Percentiles rank a stretch among this genome's conserved stretches.
These are phyloP conservation scores for Endotrypanum monterogeii DNA, from an alignment of 208 protist species.

Conservation along the genomic window DNA sequence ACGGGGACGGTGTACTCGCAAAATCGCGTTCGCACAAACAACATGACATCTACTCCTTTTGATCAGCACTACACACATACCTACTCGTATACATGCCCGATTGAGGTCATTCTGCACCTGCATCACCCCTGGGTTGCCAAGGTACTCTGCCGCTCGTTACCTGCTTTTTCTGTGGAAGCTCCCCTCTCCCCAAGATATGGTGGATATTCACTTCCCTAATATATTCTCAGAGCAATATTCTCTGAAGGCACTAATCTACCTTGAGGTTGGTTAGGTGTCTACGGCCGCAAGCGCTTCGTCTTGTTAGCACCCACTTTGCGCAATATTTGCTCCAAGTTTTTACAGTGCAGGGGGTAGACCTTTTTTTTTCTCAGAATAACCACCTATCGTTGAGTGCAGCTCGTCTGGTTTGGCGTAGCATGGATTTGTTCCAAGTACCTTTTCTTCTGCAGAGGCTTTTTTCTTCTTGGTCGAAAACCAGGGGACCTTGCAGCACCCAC, in stretches of 20 bases:
- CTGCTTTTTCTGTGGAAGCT: background rate
- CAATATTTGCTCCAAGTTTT: background rate
- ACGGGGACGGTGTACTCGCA: background rate
- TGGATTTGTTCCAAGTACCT: background rate
- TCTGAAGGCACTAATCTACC: background rate
- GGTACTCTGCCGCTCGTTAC: background rate
- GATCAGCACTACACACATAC: background rate
- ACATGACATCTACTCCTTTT: background rate
- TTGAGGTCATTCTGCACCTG: background rate
- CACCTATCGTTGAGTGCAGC: background rate
- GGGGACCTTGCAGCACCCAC: background rate
- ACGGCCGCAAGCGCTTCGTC: background rate
- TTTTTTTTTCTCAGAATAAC: background rate
- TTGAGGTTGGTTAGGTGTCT: background rate
- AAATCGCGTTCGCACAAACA: background rate
- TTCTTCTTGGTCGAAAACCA: background rate
- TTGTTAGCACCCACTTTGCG: background rate
- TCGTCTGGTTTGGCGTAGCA: background rate
- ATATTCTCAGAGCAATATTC: background rate
- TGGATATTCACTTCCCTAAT: background rate
- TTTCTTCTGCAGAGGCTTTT: background rate
- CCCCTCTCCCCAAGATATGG: background rate
- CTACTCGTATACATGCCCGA: background rate
- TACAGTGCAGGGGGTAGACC: background rate
- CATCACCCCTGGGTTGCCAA: background rate